These are phyloP conservation scores for Tolypocladium pustulatum DNA, from an alignment of 2,329 filamentous ascomycete species.

Conservation along the genomic window DNA sequence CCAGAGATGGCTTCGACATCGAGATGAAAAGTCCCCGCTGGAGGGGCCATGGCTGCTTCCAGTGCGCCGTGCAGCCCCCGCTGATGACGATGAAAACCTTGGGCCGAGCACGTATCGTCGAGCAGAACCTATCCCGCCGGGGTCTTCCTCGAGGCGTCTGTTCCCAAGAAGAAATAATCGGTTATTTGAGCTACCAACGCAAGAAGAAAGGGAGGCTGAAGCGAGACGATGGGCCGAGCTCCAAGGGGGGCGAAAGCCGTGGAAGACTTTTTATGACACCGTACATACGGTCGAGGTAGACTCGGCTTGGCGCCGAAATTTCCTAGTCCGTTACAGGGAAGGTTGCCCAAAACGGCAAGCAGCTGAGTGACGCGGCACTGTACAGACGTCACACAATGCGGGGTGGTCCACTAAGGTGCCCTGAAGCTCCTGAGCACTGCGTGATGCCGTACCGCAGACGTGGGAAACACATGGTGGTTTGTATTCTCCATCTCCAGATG, in stretches of 20 bases:
- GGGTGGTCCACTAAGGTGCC: not conserved
- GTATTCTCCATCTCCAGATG: not conserved
- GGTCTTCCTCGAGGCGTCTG: not conserved
- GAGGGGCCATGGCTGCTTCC: constrained; percentile 36
- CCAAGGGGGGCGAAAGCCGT: not conserved
- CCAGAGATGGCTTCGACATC: constrained; percentile 87
- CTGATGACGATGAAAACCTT: not conserved
- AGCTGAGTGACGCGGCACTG: not conserved
- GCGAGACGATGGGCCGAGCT: not conserved
- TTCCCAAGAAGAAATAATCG: not conserved
- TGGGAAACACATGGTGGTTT: not conserved
- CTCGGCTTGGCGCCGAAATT: not conserved
- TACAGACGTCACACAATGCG: not conserved
- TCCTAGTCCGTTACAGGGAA: not conserved
- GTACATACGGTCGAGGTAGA: not conserved
- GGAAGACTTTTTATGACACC: not conserved
- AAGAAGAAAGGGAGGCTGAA: not conserved
- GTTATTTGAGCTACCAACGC: not conserved
- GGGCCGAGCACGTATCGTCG: not conserved
- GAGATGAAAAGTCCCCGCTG: constrained; percentile 51
- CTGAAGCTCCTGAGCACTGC: not conserved
- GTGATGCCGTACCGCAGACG: too few relatives aligned
- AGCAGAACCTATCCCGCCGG: not conserved
- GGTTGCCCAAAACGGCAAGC: not conserved
- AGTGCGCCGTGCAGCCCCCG: not conserved